Evolutionary conservation across 352 stramenopile species (phyloP), one percentile per base, ranked within the genome.

Genomic region (Aphanomyces euteiches): DNA sequence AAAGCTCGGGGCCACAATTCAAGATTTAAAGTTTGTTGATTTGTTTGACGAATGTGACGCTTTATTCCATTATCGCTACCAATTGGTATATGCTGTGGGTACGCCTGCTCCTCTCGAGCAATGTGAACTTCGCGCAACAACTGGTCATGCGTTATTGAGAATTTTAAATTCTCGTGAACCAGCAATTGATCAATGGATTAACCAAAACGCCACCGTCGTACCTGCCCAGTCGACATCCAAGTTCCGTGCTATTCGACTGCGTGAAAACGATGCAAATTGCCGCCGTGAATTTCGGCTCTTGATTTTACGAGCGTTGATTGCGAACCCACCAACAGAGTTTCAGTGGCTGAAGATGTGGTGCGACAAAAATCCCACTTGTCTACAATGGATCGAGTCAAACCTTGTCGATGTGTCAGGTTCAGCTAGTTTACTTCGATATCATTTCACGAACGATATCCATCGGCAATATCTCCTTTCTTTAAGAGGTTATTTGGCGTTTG

Each of bases 21-120:
- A 83, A 40, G 69, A 65, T 10, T 41, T 85, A 21, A 72, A 80
- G 34, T 92, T 82, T 56, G 70, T 88, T 1, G 90, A 97, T 63
- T 77, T 97, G 5, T 76, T 97, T 19, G 91, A 97, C 76, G 88
- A 97, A 48, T 84, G 78, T 47, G 89, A 97, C 74, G 91, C 92
- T 7, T 59, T 97, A 7, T 78, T 97, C 0, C 82, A 91, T 28
- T 84, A 96, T 75, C 82, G 82, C 8, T 96, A 94, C 64, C 89
- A 96, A 50, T 81, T 96, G 8, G 79, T 97, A 43, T 96, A 97
- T 70, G 87, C 89, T 1, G 78, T 94, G 4, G 90, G 90, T 0
- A 70, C 47, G 1, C 72, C 81, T 3, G 69, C 74, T 7, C 64
- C 66, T 3, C 81, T 96, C 6, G 78, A 77, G 28, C 75, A 68